Percentiles rank a stretch among this genome's conserved stretches.
Conservation (phyloP, 1,139 yeast genomes). For the Sugiyamaella grinbergsii region DNA sequence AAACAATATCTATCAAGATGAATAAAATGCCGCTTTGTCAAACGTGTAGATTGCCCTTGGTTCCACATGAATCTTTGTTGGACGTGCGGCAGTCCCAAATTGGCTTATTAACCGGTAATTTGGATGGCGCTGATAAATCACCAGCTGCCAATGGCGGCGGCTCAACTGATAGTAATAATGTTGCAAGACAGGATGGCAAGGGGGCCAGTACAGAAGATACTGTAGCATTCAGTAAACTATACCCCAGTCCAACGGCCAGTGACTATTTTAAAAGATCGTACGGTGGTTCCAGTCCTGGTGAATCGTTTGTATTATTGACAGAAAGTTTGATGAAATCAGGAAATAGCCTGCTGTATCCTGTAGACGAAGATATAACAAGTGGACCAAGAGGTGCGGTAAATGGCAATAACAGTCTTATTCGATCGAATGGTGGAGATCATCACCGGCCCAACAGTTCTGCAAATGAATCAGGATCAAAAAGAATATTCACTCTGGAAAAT, state of each 20-base stretch:
- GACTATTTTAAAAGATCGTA: not conserved
- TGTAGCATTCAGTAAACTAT: slow-evolving; percentile 9
- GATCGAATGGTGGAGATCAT: not conserved
- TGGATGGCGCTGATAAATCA: slow-evolving; percentile 32
- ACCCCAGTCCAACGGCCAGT: not conserved
- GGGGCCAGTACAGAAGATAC: not conserved
- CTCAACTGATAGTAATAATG: slow-evolving; percentile 17
- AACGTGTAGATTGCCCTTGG: slow-evolving; percentile 60
- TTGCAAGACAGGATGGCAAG: slow-evolving; percentile 6
- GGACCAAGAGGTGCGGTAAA: not conserved
- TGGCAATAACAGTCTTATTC: not conserved
- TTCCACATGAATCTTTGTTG: slow-evolving; percentile 55
- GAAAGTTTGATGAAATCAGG: slow-evolving; percentile 38
- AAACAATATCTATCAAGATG: not conserved
- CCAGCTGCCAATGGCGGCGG: slow-evolving; percentile 23
- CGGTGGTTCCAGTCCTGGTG: slow-evolving; percentile 35
- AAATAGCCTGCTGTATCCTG: slow-evolving; percentile 7
- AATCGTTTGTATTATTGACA: slow-evolving; percentile 48
- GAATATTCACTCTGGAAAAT: slow-evolving; percentile 55
- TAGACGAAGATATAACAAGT: slow-evolving; percentile 2
- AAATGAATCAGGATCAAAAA: slow-evolving; percentile 45
- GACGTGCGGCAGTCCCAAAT: slow-evolving; percentile 57
- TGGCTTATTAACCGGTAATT: slow-evolving; percentile 44
- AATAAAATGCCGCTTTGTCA: slow-evolving; percentile 47
- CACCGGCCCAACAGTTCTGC: not conserved